Evolutionary conservation across 495 filamentous ascomycete genomes (phyloP).

Genomic region (Penicillium ochrochloron): DNA sequence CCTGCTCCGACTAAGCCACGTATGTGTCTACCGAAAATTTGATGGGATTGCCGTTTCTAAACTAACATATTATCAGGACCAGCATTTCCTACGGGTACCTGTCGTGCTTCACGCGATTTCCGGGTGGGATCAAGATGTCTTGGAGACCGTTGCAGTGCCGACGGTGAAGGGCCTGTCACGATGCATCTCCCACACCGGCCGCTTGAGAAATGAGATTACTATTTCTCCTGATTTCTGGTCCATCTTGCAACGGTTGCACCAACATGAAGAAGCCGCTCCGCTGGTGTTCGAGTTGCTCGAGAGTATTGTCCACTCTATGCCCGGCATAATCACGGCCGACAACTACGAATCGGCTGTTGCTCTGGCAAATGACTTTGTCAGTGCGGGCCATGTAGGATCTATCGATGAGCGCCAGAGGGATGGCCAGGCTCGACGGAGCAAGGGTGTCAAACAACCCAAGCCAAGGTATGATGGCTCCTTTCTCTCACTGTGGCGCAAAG

Average conservation of each 20-base stretch:
- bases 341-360: constrained; percentile 88
- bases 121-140: constrained; percentile 74
- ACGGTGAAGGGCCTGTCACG: constrained; percentile 77
- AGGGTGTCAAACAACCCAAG: constrained; percentile 60
- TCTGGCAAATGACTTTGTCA: constrained; percentile 88
- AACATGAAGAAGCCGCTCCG: constrained; percentile 67
- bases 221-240: constrained; percentile 98
- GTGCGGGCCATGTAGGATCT: constrained; percentile 80
- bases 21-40: constrained; percentile 48
- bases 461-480: constrained; percentile 53
- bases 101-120: constrained; percentile 91
- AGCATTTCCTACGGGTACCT: constrained; percentile 89
- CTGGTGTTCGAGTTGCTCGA: constrained; percentile 85
- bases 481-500: constrained; percentile 9
- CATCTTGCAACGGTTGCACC: constrained; percentile 76
- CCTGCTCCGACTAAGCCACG: constrained; percentile 84
- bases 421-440: constrained; percentile 50
- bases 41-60: not conserved
- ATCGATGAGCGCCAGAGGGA: constrained; percentile 81
- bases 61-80: constrained; percentile 63
- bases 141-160: constrained; percentile 75
- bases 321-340: constrained; percentile 84
- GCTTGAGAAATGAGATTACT: constrained; percentile 87
- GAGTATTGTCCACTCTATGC: constrained; percentile 64
- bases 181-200: constrained; percentile 75